These are phyloP conservation scores for Sesbania bispinosa DNA, from an alignment of 306 rosid genomes.

Conservation along the genomic window DNA sequence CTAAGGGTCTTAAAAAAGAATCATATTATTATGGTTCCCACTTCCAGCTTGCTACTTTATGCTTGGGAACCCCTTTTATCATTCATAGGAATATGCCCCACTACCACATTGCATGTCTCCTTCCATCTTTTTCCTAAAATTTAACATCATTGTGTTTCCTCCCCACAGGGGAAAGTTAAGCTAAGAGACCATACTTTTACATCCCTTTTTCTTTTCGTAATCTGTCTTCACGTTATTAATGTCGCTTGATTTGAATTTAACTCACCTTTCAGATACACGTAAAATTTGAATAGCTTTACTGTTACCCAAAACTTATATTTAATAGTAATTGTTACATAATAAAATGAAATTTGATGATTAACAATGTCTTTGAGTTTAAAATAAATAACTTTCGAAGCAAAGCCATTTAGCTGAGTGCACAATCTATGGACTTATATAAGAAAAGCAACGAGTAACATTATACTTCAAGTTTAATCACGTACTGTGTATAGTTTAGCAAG, in stretches of 20 bases:
- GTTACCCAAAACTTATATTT: too few relatives aligned
- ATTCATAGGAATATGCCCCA: conserved; percentile 34
- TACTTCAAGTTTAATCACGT: too few relatives aligned
- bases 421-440: too few relatives aligned
- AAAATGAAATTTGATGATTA: too few relatives aligned
- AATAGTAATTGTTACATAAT: too few relatives aligned
- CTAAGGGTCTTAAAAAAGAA: conserved; percentile 21
- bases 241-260: not conserved
- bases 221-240: not conserved
- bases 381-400: too few relatives aligned
- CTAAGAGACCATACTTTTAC: not conserved
- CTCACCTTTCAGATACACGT: not conserved
- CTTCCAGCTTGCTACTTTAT: conserved; percentile 20
- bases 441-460: too few relatives aligned
- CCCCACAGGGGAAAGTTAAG: not conserved
- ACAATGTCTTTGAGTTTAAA: too few relatives aligned
- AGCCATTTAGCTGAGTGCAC: too few relatives aligned
- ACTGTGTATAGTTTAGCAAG: too few relatives aligned
- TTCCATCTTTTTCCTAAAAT: not conserved
- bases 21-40: conserved; percentile 28
- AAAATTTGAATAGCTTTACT: too few relatives aligned
- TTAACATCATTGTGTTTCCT: conserved; percentile 30
- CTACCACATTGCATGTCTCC: conserved; percentile 23
- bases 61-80: conserved; percentile 27
- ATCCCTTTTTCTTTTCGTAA: not conserved